phyloP scores from a whole-genome alignment of 2,329 filamentous ascomycete genomes.

The Pyricularia grisea region DNA sequence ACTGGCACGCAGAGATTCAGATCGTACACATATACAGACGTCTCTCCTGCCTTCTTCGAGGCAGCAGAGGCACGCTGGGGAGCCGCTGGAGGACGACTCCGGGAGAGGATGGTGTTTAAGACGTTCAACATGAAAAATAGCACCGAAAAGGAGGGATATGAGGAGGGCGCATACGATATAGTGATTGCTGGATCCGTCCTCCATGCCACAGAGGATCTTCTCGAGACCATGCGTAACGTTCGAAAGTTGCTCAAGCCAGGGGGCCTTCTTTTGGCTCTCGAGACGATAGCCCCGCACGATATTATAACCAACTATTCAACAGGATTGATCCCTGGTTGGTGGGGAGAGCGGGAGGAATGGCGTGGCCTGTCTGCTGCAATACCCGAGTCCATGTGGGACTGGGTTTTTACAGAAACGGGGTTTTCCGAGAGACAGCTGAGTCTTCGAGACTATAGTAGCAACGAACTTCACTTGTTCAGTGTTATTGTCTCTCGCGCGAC shows the following conservation, averaged over 20 bases:
- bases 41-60: slow-evolving; percentile 27
- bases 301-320: background rate
- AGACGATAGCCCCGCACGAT: slow-evolving; percentile 7
- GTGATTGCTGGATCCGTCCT: slow-evolving; percentile 20
- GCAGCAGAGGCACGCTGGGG: slow-evolving; percentile 13
- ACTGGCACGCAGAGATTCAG: slow-evolving; percentile 2
- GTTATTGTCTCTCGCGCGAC: background rate
- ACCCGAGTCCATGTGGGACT: slow-evolving; percentile 13
- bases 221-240: slow-evolving; percentile 15
- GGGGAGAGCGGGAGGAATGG: slow-evolving; percentile 10
- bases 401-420: slow-evolving; percentile 12
- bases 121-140: slow-evolving; percentile 24
- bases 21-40: slow-evolving; percentile 27
- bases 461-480: background rate
- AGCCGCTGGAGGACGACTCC: slow-evolving; percentile 13
- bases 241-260: slow-evolving; percentile 22
- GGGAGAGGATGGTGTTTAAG: slow-evolving; percentile 19
- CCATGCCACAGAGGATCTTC: slow-evolving; percentile 16
- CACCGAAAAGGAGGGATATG: slow-evolving; percentile 17
- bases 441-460: background rate
- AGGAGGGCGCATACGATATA: slow-evolving; percentile 16
- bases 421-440: slow-evolving; percentile 13
- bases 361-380: slow-evolving; percentile 7
- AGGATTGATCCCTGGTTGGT: slow-evolving; percentile 11
- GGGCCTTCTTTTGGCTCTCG: slow-evolving; percentile 21